Evolutionary conservation across 2,329 filamentous ascomycete genomes (phyloP).

Genomic region (Claviceps humidiphila): DNA sequence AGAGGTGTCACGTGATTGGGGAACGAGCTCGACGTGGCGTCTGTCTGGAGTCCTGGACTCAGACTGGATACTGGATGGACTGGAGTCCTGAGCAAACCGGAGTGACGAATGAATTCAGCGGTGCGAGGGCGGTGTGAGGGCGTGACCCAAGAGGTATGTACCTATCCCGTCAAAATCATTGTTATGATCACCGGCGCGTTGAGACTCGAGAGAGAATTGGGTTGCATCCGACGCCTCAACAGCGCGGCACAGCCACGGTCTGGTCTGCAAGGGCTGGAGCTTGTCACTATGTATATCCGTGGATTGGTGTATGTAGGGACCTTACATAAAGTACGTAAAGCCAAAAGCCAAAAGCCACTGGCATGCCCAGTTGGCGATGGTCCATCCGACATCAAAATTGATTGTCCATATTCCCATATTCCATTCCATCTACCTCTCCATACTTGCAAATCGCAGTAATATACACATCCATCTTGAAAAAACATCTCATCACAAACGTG

Average conservation of each 20-base stretch:
- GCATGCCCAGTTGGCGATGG: too few relatives aligned
- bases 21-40: not conserved
- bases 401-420: not conserved
- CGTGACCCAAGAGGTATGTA: too few relatives aligned
- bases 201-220: too few relatives aligned
- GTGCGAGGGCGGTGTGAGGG: too few relatives aligned
- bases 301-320: not conserved
- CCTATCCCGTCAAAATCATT: too few relatives aligned
- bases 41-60: not conserved
- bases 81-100: not conserved
- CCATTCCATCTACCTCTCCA: not conserved
- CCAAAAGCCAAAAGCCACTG: too few relatives aligned
- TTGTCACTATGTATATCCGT: not conserved
- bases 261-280: not conserved
- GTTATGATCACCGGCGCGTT: too few relatives aligned
- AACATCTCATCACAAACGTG: not conserved
- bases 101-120: not conserved
- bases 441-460: not conserved
- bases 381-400: not conserved
- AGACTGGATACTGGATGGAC: not conserved
- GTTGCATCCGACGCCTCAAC: too few relatives aligned
- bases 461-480: not conserved
- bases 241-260: too few relatives aligned
- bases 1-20: constrained; percentile 18
- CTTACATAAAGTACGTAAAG: too few relatives aligned